Conservation (phyloP, 108 stramenopile genomes). For the Stephanodiscus minutulus region DNA sequence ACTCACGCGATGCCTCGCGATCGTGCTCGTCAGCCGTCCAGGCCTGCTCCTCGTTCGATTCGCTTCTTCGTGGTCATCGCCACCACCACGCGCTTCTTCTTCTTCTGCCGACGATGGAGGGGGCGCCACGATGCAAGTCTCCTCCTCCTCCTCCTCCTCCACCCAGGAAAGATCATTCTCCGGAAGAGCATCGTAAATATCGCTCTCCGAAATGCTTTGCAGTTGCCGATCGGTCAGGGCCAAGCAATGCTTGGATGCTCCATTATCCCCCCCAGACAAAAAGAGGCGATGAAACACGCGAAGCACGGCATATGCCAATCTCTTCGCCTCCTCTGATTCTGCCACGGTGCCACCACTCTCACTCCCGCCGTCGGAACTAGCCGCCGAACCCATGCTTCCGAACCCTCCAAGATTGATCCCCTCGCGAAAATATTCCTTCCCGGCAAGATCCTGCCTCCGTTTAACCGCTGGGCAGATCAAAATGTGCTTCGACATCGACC, state of each 20-base stretch:
- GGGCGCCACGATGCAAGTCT: constrained; percentile 12
- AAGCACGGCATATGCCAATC: constrained; percentile 61
- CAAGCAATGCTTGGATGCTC: background rate
- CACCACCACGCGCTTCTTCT: background rate
- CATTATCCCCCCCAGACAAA: constrained; percentile 8
- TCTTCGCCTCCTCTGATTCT: constrained; percentile 50
- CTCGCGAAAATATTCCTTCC: constrained; percentile 50
- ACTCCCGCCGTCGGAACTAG: background rate
- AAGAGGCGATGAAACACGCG: constrained; percentile 61
- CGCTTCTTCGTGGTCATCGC: background rate
- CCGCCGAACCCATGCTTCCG: constrained; percentile 47
- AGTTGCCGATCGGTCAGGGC: constrained; percentile 21
- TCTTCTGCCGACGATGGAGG: background rate
- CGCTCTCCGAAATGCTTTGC: constrained; percentile 38
- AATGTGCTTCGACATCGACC: constrained; percentile 61
- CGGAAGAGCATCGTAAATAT: constrained; percentile 63
- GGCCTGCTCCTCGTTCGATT: background rate
- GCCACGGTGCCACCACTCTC: constrained; percentile 6
- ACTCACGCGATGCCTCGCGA: constrained; percentile 56
- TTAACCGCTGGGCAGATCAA: constrained; percentile 68
- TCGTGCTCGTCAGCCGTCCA: constrained; percentile 35
- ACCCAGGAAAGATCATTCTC: constrained; percentile 56
- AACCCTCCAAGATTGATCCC: constrained; percentile 74
- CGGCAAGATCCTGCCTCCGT: constrained; percentile 42
- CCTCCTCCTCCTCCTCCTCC: constrained; percentile 57